Conservation (phyloP, 169 alveolate genomes). For the Eimeria brunetti region DNA sequence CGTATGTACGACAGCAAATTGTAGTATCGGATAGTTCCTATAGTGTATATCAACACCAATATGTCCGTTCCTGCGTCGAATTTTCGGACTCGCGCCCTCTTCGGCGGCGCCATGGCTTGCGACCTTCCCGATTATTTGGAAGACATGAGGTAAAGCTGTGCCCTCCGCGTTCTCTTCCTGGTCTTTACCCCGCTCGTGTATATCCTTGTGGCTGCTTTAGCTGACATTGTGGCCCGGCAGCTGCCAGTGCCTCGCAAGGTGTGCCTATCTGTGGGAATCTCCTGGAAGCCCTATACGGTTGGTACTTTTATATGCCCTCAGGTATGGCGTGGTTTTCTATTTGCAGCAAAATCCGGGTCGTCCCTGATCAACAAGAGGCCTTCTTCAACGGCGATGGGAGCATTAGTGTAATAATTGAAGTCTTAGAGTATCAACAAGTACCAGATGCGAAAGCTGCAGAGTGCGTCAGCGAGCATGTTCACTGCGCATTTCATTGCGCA, state of each 20-base stretch:
- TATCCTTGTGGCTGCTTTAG: not conserved
- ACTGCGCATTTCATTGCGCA: not conserved
- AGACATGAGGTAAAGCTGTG: constrained; percentile 39
- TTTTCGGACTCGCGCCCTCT: constrained; percentile 41
- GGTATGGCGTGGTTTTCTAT: not conserved
- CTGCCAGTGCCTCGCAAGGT: not conserved
- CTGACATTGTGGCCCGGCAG: not conserved
- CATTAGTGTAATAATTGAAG: constrained; percentile 50
- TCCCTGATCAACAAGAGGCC: constrained; percentile 70
- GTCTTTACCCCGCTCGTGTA: not conserved
- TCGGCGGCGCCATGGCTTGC: constrained; percentile 67
- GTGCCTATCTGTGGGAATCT: not conserved
- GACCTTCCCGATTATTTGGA: constrained; percentile 20
- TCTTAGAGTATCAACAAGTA: constrained; percentile 30
- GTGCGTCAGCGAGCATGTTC: not conserved
- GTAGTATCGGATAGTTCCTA: not conserved
- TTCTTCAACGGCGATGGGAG: constrained; percentile 38
- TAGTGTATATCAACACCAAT: not conserved
- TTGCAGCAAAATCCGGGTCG: constrained; percentile 52
- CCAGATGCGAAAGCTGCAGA: constrained; percentile 62
- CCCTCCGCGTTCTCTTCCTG: not conserved
- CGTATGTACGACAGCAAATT: not conserved
- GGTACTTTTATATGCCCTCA: not conserved
- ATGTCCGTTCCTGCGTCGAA: constrained; percentile 19
- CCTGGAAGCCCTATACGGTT: not conserved